Conservation (phyloP, 176 grass and related monocot species). For the Phoenix roebelenii region DNA sequence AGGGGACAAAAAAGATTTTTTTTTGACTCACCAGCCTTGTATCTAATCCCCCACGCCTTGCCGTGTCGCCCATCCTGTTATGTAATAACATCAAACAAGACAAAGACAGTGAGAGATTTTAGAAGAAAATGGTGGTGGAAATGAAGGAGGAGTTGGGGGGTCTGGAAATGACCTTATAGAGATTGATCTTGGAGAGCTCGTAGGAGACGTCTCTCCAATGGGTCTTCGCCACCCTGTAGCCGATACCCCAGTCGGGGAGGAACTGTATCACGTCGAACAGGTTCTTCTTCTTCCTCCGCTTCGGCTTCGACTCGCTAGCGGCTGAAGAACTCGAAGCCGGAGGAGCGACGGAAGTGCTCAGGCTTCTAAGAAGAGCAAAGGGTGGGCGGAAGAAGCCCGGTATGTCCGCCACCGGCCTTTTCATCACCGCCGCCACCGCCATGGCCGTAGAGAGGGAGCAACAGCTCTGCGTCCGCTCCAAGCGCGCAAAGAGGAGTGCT, state of each 20-base stretch:
- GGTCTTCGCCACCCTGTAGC: conserved; percentile 82
- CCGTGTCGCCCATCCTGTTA: conserved; percentile 72
- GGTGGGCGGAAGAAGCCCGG: too few species aligned
- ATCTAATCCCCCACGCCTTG: conserved; percentile 85
- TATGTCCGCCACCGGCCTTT: too few species aligned
- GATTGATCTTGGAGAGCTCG: conserved; percentile 86
- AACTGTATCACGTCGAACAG: conserved; percentile 87
- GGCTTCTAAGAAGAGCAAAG: conserved; percentile 4
- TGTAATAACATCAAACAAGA: conserved; percentile 2
- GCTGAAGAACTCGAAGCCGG: conserved; percentile 3
- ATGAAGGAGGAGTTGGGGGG: background rate
- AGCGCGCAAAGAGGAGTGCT: too few species aligned
- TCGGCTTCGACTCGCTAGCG: conserved; percentile 20
- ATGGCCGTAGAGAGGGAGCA: too few species aligned
- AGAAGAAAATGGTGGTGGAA: background rate
- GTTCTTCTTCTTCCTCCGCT: conserved; percentile 78
- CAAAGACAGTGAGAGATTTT: background rate
- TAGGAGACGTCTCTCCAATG: conserved; percentile 89
- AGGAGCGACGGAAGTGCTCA: background rate
- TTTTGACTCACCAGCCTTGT: conserved; percentile 56
- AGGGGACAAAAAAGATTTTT: too few species aligned
- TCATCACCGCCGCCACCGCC: too few species aligned
- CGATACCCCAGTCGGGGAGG: conserved; percentile 74
- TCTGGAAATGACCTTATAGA: conserved; percentile 58
- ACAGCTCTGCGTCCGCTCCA: too few species aligned